A percentile compares a stretch with the other conserved stretches of the same genome.
Conservation (phyloP, 108 stramenopile species). For the Fragilaria crotonensis region DNA sequence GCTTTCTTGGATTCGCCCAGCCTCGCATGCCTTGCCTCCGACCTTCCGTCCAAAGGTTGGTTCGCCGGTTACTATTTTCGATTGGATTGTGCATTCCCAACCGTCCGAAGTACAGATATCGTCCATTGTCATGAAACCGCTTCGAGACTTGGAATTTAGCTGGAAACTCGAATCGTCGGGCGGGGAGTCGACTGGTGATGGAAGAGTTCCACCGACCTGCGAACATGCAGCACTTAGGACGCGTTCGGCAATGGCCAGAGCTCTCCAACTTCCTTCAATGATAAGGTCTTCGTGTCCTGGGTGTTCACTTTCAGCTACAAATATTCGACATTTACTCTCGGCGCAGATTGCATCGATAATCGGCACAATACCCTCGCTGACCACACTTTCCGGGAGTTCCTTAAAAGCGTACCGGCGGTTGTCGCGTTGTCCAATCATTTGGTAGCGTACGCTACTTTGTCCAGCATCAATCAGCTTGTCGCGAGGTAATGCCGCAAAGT, state of each 20-base stretch:
- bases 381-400: constrained; percentile 21
- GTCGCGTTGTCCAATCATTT: constrained; percentile 37
- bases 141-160: constrained; percentile 45
- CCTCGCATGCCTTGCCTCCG: constrained; percentile 67
- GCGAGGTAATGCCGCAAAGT: too few species aligned
- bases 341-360: constrained; percentile 48
- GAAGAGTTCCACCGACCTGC: constrained; percentile 5
- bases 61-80: constrained; percentile 11
- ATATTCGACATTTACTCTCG: constrained; percentile 68
- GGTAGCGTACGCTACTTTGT: constrained; percentile 15
- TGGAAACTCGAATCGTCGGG: constrained; percentile 13
- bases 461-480: background rate
- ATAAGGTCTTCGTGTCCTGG: constrained; percentile 37
- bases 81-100: constrained; percentile 58
- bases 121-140: constrained; percentile 53
- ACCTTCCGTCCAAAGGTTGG: constrained; percentile 31
- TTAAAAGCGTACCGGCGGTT: constrained; percentile 30
- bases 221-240: constrained; percentile 30
- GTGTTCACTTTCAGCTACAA: constrained; percentile 27
- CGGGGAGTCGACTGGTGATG: constrained; percentile 5
- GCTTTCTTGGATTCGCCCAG: constrained; percentile 48
- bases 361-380: constrained; percentile 49
- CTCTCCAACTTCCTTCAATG: constrained; percentile 72
- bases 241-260: constrained; percentile 61
- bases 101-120: constrained; percentile 45